Evolutionary conservation across 2,329 filamentous ascomycete species (phyloP).

Genomic region (Celoporthe dispersa): DNA sequence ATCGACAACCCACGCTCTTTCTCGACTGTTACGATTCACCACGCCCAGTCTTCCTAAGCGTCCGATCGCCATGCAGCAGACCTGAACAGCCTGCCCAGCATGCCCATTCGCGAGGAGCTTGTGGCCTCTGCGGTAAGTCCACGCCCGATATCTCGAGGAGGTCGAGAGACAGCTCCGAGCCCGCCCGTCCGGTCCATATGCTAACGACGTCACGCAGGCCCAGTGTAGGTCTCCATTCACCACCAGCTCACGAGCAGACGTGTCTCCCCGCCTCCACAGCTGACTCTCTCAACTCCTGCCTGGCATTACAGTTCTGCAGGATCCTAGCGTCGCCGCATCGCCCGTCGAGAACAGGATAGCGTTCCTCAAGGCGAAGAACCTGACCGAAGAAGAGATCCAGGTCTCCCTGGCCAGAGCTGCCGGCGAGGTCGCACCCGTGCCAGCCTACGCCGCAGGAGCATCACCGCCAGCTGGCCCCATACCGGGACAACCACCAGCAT

Average conservation of each 20-base stretch:
- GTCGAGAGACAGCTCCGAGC: neutral
- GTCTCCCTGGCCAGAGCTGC: conserved; percentile 77
- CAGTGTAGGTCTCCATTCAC: conserved; percentile 45
- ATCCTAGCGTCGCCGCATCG: conserved; percentile 86
- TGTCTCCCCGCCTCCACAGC: conserved; percentile 2
- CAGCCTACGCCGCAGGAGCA: conserved; percentile 41
- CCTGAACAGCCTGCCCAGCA: conserved; percentile 43
- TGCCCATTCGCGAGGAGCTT: conserved; percentile 92
- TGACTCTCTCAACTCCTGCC: conserved; percentile 1
- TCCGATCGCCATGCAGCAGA: conserved; percentile 26
- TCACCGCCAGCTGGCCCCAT: conserved; percentile 46
- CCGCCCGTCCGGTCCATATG: neutral
- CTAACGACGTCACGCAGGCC: conserved; percentile 37
- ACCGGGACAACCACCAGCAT: conserved; percentile 49
- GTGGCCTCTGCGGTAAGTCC: conserved; percentile 76
- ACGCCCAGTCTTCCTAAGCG: neutral
- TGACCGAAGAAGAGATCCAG: conserved; percentile 95
- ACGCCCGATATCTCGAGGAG: neutral
- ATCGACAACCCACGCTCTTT: neutral
- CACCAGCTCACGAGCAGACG: neutral
- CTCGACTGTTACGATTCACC: neutral
- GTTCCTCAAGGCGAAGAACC: conserved; percentile 94
- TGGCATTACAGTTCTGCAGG: conserved; percentile 77
- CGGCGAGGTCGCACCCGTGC: conserved; percentile 53
- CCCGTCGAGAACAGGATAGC: conserved; percentile 91